Conservation (phyloP, 192 early-diverging fungal species). For the Linnemannia elongata region DNA sequence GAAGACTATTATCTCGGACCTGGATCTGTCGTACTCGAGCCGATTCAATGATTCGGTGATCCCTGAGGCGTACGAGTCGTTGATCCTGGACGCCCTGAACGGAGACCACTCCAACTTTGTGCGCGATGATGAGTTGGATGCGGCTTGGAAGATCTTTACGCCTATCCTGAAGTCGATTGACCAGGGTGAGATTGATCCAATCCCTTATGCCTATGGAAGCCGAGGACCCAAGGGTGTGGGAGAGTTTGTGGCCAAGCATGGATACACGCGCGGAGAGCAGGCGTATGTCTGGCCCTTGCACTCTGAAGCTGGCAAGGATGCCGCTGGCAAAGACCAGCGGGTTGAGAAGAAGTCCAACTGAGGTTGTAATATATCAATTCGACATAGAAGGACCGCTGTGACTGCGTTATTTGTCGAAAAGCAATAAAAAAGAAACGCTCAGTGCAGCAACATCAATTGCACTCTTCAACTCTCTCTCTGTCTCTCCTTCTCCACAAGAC, state of each 20-base stretch:
- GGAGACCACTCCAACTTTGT: slow-evolving; percentile 98
- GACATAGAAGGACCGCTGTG: no score
- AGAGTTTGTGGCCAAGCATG: slow-evolving; percentile 79
- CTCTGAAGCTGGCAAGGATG: slow-evolving; percentile 29
- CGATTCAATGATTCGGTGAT: slow-evolving; percentile 92
- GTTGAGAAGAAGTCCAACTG: background rate
- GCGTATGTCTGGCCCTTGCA: slow-evolving; percentile 66
- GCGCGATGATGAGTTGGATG: slow-evolving; percentile 91
- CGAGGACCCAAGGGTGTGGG: slow-evolving; percentile 85
- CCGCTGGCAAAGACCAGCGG: slow-evolving; percentile 43
- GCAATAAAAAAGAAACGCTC: no score
- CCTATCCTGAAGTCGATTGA: slow-evolving; percentile 91
- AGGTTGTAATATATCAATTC: background rate
- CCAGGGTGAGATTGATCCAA: slow-evolving; percentile 58
- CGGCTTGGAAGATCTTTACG: slow-evolving; percentile 98
- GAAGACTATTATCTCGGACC: slow-evolving; percentile 88
- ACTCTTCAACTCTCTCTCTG: no score
- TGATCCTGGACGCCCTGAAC: slow-evolving; percentile 92
- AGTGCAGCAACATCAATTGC: no score
- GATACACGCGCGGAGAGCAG: slow-evolving; percentile 54
- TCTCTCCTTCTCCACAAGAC: no score
- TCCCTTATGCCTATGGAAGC: slow-evolving; percentile 85
- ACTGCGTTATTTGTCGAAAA: no score
- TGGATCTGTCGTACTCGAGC: slow-evolving; percentile 92
- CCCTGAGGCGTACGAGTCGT: slow-evolving; percentile 97